These are phyloP conservation scores for Bruguiera hainesii DNA, from an alignment of 441 rosid genomes.

Conservation along the genomic window DNA sequence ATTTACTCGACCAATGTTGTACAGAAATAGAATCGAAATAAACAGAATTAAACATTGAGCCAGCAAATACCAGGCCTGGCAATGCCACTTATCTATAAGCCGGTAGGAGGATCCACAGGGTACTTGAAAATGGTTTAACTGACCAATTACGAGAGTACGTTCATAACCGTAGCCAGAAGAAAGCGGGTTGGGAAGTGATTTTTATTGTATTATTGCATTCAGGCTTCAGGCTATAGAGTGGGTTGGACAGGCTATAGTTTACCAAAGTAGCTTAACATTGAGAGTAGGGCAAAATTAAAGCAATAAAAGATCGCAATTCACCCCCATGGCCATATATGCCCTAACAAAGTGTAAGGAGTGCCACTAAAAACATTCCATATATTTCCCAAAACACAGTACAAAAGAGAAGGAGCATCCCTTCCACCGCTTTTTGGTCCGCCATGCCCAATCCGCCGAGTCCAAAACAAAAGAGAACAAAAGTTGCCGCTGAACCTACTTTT, in stretches of 20 bases:
- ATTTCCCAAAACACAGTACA: neutral
- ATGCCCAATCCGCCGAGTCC: slow-evolving; percentile 8
- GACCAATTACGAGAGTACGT: too few species aligned
- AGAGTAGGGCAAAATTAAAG: too few species aligned
- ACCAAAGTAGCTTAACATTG: neutral
- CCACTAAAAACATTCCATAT: slow-evolving; percentile 7
- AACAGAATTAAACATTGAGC: neutral
- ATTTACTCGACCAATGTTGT: too few species aligned
- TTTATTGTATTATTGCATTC: neutral
- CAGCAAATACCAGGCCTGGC: neutral
- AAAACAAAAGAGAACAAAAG: slow-evolving; percentile 16
- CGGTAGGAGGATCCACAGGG: too few species aligned
- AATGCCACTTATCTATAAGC: too few species aligned
- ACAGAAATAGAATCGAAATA: too few species aligned
- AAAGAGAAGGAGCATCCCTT: neutral
- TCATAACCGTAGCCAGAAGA: too few species aligned
- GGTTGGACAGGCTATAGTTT: neutral
- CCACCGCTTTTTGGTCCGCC: neutral
- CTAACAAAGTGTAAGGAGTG: neutral
- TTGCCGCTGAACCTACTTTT: neutral
- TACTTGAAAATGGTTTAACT: too few species aligned
- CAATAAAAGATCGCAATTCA: neutral
- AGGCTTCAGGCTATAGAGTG: neutral
- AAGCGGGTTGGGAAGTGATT: too few species aligned
- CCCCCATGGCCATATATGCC: neutral